These are phyloP conservation scores for Eruca vesicaria DNA, from an alignment of 441 rosid species.

Conservation along the genomic window DNA sequence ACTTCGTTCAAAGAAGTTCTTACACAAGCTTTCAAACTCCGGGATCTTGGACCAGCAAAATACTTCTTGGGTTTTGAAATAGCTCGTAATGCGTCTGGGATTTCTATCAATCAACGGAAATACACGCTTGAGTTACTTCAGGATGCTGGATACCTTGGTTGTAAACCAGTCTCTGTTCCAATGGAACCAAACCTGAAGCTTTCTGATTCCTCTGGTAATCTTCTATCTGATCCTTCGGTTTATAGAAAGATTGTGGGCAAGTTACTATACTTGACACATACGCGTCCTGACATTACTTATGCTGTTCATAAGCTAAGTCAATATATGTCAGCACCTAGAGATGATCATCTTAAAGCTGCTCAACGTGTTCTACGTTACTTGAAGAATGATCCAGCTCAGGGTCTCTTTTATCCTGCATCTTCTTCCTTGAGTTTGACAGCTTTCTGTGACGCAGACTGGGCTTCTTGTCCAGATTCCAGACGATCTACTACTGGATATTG, in stretches of 20 bases:
- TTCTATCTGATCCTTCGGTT: background rate
- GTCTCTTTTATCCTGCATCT: background rate
- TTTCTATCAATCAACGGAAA: background rate
- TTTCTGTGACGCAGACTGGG: background rate
- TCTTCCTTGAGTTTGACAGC: background rate
- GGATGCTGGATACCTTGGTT: background rate
- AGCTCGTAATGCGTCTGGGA: background rate
- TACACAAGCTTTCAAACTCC: background rate
- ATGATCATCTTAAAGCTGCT: background rate
- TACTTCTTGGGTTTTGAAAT: background rate
- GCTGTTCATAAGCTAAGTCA: background rate
- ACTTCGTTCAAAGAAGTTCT: background rate
- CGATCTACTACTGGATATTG: background rate
- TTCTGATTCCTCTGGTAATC: background rate
- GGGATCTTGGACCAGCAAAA: background rate
- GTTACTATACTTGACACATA: background rate
- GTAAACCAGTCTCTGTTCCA: background rate
- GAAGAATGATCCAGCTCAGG: background rate
- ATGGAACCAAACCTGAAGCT: background rate
- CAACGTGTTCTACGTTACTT: background rate
- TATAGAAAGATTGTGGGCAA: background rate
- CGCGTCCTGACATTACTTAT: background rate
- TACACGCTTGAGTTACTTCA: background rate
- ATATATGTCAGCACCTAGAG: background rate
- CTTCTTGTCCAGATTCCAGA: background rate